phyloP scores from a whole-genome alignment of 169 alveolate genomes.

The Plasmodium cynomolgi region DNA sequence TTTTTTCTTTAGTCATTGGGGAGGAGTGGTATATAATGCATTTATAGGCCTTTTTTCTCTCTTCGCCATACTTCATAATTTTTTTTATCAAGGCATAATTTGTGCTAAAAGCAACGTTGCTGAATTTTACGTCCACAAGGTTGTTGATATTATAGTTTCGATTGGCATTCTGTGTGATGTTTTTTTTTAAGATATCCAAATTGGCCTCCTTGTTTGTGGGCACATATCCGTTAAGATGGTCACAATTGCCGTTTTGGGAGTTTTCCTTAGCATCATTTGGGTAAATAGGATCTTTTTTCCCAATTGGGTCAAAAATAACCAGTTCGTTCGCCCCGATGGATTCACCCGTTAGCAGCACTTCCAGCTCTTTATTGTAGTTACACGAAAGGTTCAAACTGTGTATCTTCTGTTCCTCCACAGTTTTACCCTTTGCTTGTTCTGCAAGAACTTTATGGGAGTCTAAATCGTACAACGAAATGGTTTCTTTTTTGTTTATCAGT shows the following conservation, averaged over 20 bases:
- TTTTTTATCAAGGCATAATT: slow-evolving; percentile 69
- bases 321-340: neutral
- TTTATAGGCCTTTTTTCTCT: slow-evolving; percentile 75
- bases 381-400: neutral
- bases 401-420: slow-evolving; percentile 6
- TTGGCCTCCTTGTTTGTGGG: neutral
- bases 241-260: neutral
- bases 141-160: neutral
- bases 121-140: slow-evolving; percentile 65
- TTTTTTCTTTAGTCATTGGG: slow-evolving; percentile 60
- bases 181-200: neutral
- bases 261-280: neutral
- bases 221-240: neutral
- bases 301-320: neutral
- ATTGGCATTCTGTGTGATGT: neutral
- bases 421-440: slow-evolving; percentile 15
- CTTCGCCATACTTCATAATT: slow-evolving; percentile 71
- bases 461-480: slow-evolving; percentile 16
- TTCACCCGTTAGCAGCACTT: slow-evolving; percentile 25
- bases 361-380: slow-evolving; percentile 62
- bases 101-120: slow-evolving; percentile 59
- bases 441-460: neutral
- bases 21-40: slow-evolving; percentile 66
- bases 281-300: neutral
- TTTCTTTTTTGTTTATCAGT: slow-evolving; percentile 23